Evolutionary conservation across 148 eudicot species (phyloP), one percentile per base, ranked within the genome.

Genomic region (Amaranthus palmeri): DNA sequence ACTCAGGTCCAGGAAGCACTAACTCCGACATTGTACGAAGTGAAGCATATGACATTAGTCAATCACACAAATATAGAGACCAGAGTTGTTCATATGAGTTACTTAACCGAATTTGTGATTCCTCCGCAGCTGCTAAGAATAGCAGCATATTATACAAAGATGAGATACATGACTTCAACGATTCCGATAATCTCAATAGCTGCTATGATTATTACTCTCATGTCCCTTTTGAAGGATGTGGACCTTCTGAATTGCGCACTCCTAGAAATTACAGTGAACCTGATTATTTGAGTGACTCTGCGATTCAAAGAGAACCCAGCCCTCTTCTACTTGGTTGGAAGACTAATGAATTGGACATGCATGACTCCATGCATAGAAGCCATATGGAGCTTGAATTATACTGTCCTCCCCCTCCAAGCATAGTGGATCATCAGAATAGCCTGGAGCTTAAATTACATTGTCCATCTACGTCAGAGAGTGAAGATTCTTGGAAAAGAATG

Each of bases 271-370:
- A 47, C 56, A 76, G 78, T 61, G 76, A 74, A 62, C 71, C 59
- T 12, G 52, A 63, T 57, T 65, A 61, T 75, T 9, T 71, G 42
- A 57, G 72, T 81, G 82, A 77, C 74, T 59, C 56, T 71, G 72
- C 65, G 52, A 41, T 70, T n/a, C 45, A 25, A 70, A 48, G 50
- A 65, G 75, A 69, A 74, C 11, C 15, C 61, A 10, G 14, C 43
- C 78, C 74, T 25, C 75, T 79, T 62, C 74, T 87, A 76, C 82
- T 87, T 54, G 75, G 78, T 72, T 85, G 87, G 93, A 18, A 11
- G 62, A 51, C 68, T 61, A 65, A 64, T 43, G 70, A 64, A 41
- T 6, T 47, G 40, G 57, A 65, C 14, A 65, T 7, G 55, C 52
- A 9, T 55, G 65, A 70, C 64, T 48, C 51, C 3, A 47, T 41